phyloP scores from a whole-genome alignment of 1,139 yeast genomes.

The Candida pseudocylindracea region DNA sequence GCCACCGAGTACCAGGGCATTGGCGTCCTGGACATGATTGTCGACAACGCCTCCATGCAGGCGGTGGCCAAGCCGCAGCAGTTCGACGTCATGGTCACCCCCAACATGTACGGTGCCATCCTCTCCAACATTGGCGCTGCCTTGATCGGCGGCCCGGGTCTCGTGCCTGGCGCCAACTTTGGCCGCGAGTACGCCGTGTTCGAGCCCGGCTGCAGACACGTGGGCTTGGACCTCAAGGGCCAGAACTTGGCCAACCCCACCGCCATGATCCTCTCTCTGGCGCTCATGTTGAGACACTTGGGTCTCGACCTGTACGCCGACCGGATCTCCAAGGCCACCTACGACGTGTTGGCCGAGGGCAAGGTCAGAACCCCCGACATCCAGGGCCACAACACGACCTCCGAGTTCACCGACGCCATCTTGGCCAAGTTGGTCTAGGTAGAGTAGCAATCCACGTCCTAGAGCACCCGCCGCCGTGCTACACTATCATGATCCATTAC shows the following conservation, averaged over 20 bases:
- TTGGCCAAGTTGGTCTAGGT: conserved; percentile 25
- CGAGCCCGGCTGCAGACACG: conserved; percentile 99
- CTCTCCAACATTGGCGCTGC: conserved; percentile 97
- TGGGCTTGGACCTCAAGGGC: conserved; percentile 90
- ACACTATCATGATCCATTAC: too few relatives aligned
- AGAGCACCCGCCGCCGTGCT: too few relatives aligned
- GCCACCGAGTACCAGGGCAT: conserved; percentile 82
- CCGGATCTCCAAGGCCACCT: conserved; percentile 72
- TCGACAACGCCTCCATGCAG: conserved; percentile 98
- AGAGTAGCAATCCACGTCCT: too few relatives aligned
- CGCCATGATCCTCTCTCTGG: conserved; percentile 81
- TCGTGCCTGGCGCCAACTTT: conserved; percentile 95
- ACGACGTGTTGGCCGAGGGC: conserved; percentile 77
- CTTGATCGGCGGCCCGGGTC: conserved; percentile 95
- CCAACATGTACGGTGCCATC: conserved; percentile 95
- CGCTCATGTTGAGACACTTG: conserved; percentile 85
- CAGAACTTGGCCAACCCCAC: conserved; percentile 95
- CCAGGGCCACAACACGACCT: conserved; percentile 76
- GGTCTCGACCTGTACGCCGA: conserved; percentile 74
- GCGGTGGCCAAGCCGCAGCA: conserved; percentile 97
- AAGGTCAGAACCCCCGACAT: conserved; percentile 61
- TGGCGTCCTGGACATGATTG: conserved; percentile 79
- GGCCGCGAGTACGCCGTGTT: conserved; percentile 96
- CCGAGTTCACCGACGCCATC: conserved; percentile 82
- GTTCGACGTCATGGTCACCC: conserved; percentile 93